A percentile compares a stretch with the other conserved stretches of the same genome.
These are phyloP conservation scores for Backusella circina DNA, from an alignment of 192 early-diverging fungal species.

Conservation along the genomic window DNA sequence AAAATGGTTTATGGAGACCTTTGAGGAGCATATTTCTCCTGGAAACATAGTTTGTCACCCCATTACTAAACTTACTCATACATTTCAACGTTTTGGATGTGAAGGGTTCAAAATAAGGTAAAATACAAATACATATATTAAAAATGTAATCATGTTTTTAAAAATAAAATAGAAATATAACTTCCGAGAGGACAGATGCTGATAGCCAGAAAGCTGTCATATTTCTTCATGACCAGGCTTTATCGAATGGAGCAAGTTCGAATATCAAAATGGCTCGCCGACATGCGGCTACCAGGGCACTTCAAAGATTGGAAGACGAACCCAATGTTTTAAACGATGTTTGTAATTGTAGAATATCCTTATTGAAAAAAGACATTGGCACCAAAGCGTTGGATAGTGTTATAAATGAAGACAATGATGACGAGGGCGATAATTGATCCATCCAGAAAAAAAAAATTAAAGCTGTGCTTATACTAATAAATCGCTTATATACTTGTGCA, in stretches of 20 bases:
- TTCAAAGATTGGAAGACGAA: slow-evolving; percentile 28
- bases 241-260: slow-evolving; percentile 18
- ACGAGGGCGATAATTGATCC: too few relatives aligned
- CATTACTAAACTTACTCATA: slow-evolving; percentile 23
- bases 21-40: slow-evolving; percentile 39
- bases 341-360: slow-evolving; percentile 28
- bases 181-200: background rate
- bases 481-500: too few relatives aligned
- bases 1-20: slow-evolving; percentile 27
- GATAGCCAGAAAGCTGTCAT: slow-evolving; percentile 33
- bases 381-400: background rate
- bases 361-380: background rate
- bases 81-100: slow-evolving; percentile 41
- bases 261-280: slow-evolving; percentile 37
- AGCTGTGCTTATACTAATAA: too few relatives aligned
- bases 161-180: slow-evolving; percentile 27
- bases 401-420: background rate
- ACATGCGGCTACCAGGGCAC: slow-evolving; percentile 29
- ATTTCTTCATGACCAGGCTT: slow-evolving; percentile 36
- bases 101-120: slow-evolving; percentile 34
- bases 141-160: background rate
- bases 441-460: too few relatives aligned
- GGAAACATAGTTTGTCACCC: slow-evolving; percentile 42
- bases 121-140: background rate
- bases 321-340: slow-evolving; percentile 12